phyloP scores from a whole-genome alignment of 345 rosid genomes.

The Aquilaria malaccensis region DNA sequence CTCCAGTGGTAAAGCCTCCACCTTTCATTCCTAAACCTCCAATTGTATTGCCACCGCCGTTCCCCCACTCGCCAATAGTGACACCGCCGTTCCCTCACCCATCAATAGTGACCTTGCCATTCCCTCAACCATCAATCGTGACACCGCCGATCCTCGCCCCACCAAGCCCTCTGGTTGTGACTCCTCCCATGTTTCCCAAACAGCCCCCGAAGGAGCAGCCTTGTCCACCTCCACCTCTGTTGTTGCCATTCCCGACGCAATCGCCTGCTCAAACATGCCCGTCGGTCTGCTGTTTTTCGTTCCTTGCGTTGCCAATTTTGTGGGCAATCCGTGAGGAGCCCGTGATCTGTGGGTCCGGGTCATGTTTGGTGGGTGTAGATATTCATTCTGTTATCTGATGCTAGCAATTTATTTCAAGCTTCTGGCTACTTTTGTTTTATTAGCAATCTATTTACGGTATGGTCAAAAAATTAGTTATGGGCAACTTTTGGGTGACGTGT shows the following conservation, averaged over 20 bases:
- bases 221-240: conserved; percentile 42
- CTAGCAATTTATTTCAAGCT: no score
- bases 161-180: conserved; percentile 18
- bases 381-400: no score
- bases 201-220: conserved; percentile 37
- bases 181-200: conserved; percentile 7
- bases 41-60: background rate
- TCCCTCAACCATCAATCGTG: conserved; percentile 17
- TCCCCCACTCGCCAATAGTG: conserved; percentile 4
- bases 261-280: conserved; percentile 57
- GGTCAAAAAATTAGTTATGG: no score
- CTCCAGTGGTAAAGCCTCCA: conserved; percentile 9
- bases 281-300: no score
- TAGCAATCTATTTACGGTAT: no score
- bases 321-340: no score
- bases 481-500: no score
- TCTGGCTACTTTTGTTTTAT: no score
- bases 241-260: conserved; percentile 22
- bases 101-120: conserved; percentile 1
- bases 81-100: conserved; percentile 23
- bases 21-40: conserved; percentile 18
- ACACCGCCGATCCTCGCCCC: conserved; percentile 14
- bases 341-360: no score
- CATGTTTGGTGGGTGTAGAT: no score
- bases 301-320: no score